phyloP scores from a whole-genome alignment of 176 grass and related monocot species.

The Zea mays region Zm-B73-REFERENCE-NAM-5.0 NC_050096.1:96170501-96171000 shows the following conservation, averaged over 20 bases:
- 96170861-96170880: too few relatives aligned
- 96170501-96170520: constrained; percentile 36
- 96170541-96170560: constrained; percentile 6
- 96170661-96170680: constrained; percentile 33
- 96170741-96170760: constrained; percentile 40
- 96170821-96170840: neutral
- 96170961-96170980: too few relatives aligned
- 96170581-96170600: constrained; percentile 12
- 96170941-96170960: too few relatives aligned
- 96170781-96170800: constrained; percentile 11
- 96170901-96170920: too few relatives aligned
- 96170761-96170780: constrained; percentile 54
- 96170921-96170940: too few relatives aligned
- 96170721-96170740: constrained; percentile 7
- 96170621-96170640: constrained; percentile 34
- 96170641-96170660: constrained; percentile 7
- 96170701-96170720: neutral
- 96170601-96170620: constrained; percentile 13
- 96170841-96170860: too few relatives aligned
- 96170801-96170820: neutral
- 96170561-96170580: constrained; percentile 10
- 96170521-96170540: constrained; percentile 35
- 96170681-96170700: constrained; percentile 27
- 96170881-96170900: too few relatives aligned
- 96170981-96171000: constrained; percentile 4